Base-by-base conservation (phyloP, 176 grass and related monocot genomes). In the Pontederia crassipes region DNA sequence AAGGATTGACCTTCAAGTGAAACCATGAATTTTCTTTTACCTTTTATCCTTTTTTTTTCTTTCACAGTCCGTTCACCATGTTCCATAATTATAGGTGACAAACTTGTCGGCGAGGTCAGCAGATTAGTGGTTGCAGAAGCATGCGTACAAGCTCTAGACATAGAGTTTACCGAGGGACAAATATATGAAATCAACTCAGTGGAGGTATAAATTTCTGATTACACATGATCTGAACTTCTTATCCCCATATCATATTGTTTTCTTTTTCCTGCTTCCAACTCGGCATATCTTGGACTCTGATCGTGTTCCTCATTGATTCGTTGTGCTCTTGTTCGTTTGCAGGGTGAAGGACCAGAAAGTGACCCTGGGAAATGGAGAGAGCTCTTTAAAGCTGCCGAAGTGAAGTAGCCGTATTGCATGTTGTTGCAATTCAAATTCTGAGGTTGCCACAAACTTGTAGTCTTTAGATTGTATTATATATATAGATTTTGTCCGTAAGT, bases 41-140 rank as follows among this genome's bases (percentile, higher is more conserved):
- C 20, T 40, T 54, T 16, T 16, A 54, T 53, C 60, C 12, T 45
- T 10, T 45, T 8, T 14, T 62, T 15, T 8, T 17, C 14, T 45
- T 54, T 15, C 48, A 32, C 46, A 0, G n/a, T 67, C 17, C 71
- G 49, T 72, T 29, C 47, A 26, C 14, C 50, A 55, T 14, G 45
- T 16, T 11, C 13, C 71, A 1, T 20, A 60, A 66, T 49, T 54
- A 45, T 61, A 96, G 91, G 86, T 49, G 91, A 90, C 58, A 82
- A 87, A 57, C 86, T 96, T 85, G 83, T 96, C 58, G 91, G 91
- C 56, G 91, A 96, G 69, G 86, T 72, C 56, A 96, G 86, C 66
- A 87, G 86, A 70, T 76, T 96, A 16, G 91, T 96, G 52, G 91
- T 96, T 17, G 91, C 91, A 52, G 91, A 96, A 85, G 91, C 91